Evolutionary conservation across 2,329 filamentous ascomycete genomes (phyloP), one percentile per base, ranked within the genome.

Genomic region (Aplosporella prunicola): DNA sequence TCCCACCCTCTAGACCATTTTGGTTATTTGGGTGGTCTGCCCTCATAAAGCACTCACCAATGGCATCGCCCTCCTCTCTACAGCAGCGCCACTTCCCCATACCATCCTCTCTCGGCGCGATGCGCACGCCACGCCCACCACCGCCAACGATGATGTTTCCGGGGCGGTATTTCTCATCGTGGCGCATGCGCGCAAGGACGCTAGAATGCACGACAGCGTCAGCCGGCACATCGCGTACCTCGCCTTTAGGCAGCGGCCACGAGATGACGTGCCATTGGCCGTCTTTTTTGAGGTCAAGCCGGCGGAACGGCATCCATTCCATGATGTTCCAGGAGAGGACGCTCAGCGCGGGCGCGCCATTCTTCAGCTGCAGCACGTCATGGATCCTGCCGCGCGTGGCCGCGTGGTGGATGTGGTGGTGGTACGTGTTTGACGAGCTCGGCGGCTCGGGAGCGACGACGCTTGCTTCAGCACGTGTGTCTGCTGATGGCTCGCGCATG

Each of bases 111-210:
- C 67, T 51, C 0, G 80, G 76, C 1, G 83, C 83, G 7, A 49
- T 61, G 17, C 74, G 67, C 2, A 76, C 66, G 1, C 83, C 84
- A 20, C 83, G 66, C 0, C 84, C 84, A 11, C 84, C 84, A 1
- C 84, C 84, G 0, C 84, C 84, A 3, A 88, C 60, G 43, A 91
- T 86, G 36, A 91, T 56, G 43, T 91, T 91, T 0, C 84, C 84
- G 0, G 84, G 84, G 0, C 84, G 69, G 50, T 89, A 91, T 0
- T 48, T 63, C 1, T 66, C 53, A 42, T 87, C 72, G 6, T 63
- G 57, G 31, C 75, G 57, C 76, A 91, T 80, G 5, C 84, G 71
- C 13, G 74, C 73, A 40, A 91, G 76, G 0, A 85, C 84, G 15
- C 78, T 83, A 27, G 77, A 73, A 49, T 91, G 84, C 2, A 91